Conservation (phyloP, 2,329 filamentous ascomycete genomes). For the Calonectria pteridis region DNA sequence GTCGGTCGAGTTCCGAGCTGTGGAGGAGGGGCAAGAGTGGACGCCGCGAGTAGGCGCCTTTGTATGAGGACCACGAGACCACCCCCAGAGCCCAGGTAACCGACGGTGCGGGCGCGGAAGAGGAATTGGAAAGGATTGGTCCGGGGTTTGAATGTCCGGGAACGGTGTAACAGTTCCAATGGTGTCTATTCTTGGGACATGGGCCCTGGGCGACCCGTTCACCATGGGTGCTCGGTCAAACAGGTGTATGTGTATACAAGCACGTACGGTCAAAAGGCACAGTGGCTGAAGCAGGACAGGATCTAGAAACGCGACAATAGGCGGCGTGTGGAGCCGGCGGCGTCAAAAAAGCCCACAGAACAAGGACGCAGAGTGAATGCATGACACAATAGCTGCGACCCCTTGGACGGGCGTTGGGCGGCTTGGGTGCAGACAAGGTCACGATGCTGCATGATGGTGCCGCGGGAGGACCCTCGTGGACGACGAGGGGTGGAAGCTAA, state of each 20-base stretch:
- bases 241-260: slow-evolving; percentile 31
- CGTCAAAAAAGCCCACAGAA: slow-evolving; percentile 33
- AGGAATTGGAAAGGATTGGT: slow-evolving; percentile 23
- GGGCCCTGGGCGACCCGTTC: slow-evolving; percentile 12
- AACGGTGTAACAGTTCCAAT: slow-evolving; percentile 31
- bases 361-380: slow-evolving; percentile 31
- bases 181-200: slow-evolving; percentile 28
- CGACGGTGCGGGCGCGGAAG: slow-evolving; percentile 31
- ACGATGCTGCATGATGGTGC: slow-evolving; percentile 42
- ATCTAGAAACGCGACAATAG: slow-evolving; percentile 28
- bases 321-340: slow-evolving; percentile 38
- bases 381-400: slow-evolving; percentile 36
- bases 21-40: slow-evolving; percentile 69
- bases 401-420: slow-evolving; percentile 28
- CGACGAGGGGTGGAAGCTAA: slow-evolving; percentile 38
- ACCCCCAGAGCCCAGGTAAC: slow-evolving; percentile 19
- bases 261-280: slow-evolving; percentile 24
- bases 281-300: slow-evolving; percentile 30
- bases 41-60: slow-evolving; percentile 61
- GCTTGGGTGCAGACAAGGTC: slow-evolving; percentile 30
- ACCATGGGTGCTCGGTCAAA: slow-evolving; percentile 36
- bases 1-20: slow-evolving; percentile 78
- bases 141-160: slow-evolving; percentile 30
- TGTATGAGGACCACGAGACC: slow-evolving; percentile 53
- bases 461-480: slow-evolving; percentile 33